Evolutionary conservation across 768 basidiomycete genomes (phyloP), one percentile per base, ranked within the genome.

Genomic region (Kwoniella botswanensis): DNA sequence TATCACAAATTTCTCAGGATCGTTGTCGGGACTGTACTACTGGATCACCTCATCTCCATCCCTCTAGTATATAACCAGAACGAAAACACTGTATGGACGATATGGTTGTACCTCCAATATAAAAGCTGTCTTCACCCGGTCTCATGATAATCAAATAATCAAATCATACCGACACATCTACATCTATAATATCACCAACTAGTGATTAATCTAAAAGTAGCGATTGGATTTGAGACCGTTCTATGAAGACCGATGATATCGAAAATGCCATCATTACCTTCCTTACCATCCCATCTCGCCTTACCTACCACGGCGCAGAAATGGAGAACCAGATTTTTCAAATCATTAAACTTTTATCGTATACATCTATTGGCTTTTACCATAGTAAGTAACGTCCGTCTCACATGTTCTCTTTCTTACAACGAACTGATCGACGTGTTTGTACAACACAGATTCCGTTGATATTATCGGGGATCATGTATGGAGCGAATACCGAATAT

Each of bases 381-480:
- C 26, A 63, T 84, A 42, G 82, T 83, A 64, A 77, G 82, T 73
- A 2, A 22, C 12, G 21, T 21, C 7, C 22, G 17, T 35, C 29
- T 43, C 26, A 3, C 12, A 26, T 18, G 41, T 9, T 58, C 29
- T 12, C 15, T 17, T 6, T 26, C 15, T 26, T 3, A 2, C 11
- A 41, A 18, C 9, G 5, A 12, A 53, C 46, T 52, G 35, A 55
- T 24, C 1, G 35, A 7, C 35, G 35, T 35, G 1, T 18, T 1
- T 2, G 15, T 4, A 11, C 0, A 18, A 63, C 6, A 3, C 42
- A 83, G 82, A 89, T 89, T 0, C 94, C 95, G 2, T 86, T 97
- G 73, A 85, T 94, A 65, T 88, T 89, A 73, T 92, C 92, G 21
- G 89, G 84, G 46, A 89, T 98, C 63, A 88, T 97, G 78, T 97